Evolutionary conservation across 257 asterid species (phyloP).

Genomic region (Ligustrum vulgare): DNA sequence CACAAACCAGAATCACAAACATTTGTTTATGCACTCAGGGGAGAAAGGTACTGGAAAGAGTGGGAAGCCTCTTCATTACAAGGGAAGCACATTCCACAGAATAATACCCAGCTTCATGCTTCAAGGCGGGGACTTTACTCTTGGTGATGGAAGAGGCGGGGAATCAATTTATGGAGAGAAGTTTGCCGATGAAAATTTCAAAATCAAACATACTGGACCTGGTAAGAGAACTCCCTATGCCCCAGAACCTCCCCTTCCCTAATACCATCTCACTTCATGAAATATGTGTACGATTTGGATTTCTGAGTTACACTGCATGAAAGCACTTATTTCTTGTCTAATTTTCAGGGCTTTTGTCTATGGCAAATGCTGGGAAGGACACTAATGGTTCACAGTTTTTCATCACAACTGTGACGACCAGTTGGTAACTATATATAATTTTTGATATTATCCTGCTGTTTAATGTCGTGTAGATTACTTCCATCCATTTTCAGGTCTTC

Average conservation of each 20-base stretch:
- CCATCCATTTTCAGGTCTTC: not conserved
- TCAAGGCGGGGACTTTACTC: conserved; percentile 98
- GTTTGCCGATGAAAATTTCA: conserved; percentile 92
- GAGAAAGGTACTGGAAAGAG: conserved; percentile 86
- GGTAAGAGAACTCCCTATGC: conserved; percentile 41
- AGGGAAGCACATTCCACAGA: conserved; percentile 86
- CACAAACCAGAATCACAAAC: conserved; percentile 1
- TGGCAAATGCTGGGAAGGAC: conserved; percentile 93
- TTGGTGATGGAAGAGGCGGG: conserved; percentile 97
- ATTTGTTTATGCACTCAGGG: conserved; percentile 45
- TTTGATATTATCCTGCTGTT: not conserved
- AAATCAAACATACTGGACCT: conserved; percentile 94
- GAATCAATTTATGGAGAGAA: conserved; percentile 88
- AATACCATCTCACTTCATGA: not conserved
- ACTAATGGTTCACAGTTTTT: conserved; percentile 97
- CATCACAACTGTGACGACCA: conserved; percentile 95
- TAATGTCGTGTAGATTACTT: not conserved
- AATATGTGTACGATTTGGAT: not conserved
- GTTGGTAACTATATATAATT: conserved; percentile 51
- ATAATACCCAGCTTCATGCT: conserved; percentile 97
- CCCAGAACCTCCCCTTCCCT: not conserved
- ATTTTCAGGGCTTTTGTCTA: conserved; percentile 66
- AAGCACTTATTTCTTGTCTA: not conserved
- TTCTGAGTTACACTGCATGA: not conserved
- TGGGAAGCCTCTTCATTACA: conserved; percentile 89